These are phyloP conservation scores for Teratosphaeriaceae sp. DNA, from an alignment of 2,329 filamentous ascomycete species.

Conservation along the genomic window DNA sequence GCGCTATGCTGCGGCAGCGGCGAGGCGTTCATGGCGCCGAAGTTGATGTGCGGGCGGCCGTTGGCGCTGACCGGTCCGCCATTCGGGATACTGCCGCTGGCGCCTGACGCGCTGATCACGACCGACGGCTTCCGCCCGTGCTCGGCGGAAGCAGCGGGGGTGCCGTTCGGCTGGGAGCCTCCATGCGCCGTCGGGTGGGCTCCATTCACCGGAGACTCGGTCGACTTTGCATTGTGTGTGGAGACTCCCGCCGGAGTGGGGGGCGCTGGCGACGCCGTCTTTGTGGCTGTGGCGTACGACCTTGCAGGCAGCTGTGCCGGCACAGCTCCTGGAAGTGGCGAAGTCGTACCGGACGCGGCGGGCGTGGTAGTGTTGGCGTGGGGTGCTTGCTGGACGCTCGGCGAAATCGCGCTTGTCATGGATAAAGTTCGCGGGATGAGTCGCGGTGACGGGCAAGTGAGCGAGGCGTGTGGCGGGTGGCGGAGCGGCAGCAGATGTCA, in stretches of 20 bases:
- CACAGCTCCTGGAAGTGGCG: constrained; percentile 44
- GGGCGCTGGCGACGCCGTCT: constrained; percentile 43
- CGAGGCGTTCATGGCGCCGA: constrained; percentile 66
- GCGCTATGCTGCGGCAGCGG: constrained; percentile 57
- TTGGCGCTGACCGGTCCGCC: constrained; percentile 58
- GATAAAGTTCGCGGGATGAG: constrained; percentile 30
- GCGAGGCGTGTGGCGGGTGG: constrained; percentile 4
- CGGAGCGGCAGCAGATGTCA: constrained; percentile 11
- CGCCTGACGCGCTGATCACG: constrained; percentile 80
- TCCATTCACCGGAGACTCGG: constrained; percentile 79
- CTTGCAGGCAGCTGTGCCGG: constrained; percentile 50
- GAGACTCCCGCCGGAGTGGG: constrained; percentile 49
- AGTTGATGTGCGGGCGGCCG: constrained; percentile 60
- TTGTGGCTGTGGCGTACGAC: constrained; percentile 59
- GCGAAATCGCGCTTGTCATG: constrained; percentile 57
- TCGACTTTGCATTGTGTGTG: constrained; percentile 52
- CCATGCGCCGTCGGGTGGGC: constrained; percentile 44
- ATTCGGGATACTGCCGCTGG: constrained; percentile 69
- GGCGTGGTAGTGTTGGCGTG: constrained; percentile 42
- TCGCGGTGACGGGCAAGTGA: constrained; percentile 6
- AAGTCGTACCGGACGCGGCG: constrained; percentile 45
- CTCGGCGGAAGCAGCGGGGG: constrained; percentile 45
- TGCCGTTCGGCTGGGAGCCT: constrained; percentile 56
- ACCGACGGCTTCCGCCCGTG: constrained; percentile 84
- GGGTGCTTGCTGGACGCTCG: constrained; percentile 41